Evolutionary conservation across 495 filamentous ascomycete species (phyloP), one percentile per base, ranked within the genome.

Genomic region (Penicillium dipodomyicola): DNA sequence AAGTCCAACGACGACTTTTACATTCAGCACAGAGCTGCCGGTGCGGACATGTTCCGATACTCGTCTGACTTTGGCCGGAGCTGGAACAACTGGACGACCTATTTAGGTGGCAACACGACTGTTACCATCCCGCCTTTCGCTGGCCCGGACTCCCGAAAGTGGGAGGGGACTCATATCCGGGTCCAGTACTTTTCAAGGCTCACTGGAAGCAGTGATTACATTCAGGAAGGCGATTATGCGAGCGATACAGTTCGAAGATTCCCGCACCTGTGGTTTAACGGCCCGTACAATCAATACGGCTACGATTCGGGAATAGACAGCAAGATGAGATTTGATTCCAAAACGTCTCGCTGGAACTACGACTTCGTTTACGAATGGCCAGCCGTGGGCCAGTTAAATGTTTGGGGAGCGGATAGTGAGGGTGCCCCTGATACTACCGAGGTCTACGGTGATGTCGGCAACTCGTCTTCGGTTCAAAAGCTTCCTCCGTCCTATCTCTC

Each of bases 151-250:
- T 49, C 65, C 5, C 84, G 87, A 65, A 71, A 65, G 7, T 88
- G 85, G 85, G 51, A 75, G 11, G 85, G 83, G 47, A 74, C 84
- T 17, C 85, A 88, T 60, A 66, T 88, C 14, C 73, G 74, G 12
- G 77, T 84, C 11, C 82, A 87, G 56, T 88, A 88, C 64, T 88
- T 77, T 76, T 84, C 81, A 55, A 71, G 77, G 48, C 71, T 80
- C 17, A 75, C 81, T 12, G 85, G 82, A 1, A 85, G 81, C 47
- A 83, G 80, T 47, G 75, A 78, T 50, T 79, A 84, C 51, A 63
- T 80, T 12, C 84, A 86, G 59, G 79, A 86, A 59, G 79, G 78
- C 32, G 84, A 87, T 64, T 64, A 79, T 49, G 64, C 48, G 56
- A 57, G 71, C 17, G 44, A 63, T 9, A 39, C 49, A 3, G 65